Evolutionary conservation across 306 rosid genomes (phyloP).

Genomic region (Quercus engelmannii): DNA sequence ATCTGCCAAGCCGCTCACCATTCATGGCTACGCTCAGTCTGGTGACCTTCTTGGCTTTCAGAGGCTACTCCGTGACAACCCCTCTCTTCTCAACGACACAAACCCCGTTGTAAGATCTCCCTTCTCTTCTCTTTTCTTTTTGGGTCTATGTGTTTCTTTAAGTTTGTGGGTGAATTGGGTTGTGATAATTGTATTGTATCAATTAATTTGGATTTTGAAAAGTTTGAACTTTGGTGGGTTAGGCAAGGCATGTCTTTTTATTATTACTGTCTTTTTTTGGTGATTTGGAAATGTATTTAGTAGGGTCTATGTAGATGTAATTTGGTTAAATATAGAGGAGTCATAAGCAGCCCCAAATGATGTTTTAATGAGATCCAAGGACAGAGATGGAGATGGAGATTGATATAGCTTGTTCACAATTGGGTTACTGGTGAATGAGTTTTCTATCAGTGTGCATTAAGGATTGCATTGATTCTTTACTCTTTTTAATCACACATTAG

Average conservation of each 20-base stretch:
- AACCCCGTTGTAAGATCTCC: slow-evolving; percentile 75
- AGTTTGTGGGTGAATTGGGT: slow-evolving; percentile 14
- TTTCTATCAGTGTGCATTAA: neutral
- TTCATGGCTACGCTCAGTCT: slow-evolving; percentile 68
- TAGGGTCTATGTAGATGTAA: neutral
- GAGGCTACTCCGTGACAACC: slow-evolving; percentile 69
- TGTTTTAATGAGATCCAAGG: neutral
- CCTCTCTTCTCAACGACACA: slow-evolving; percentile 70
- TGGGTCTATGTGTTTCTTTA: neutral
- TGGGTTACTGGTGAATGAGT: neutral
- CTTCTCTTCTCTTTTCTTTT: neutral
- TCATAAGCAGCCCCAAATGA: neutral
- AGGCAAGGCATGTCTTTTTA: neutral
- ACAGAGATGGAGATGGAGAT: neutral
- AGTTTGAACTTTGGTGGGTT: too few relatives aligned
- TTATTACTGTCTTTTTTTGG: neutral
- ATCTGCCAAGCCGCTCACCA: slow-evolving; percentile 67
- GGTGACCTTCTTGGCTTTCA: slow-evolving; percentile 75
- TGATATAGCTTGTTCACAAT: too few relatives aligned
- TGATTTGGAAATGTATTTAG: neutral
- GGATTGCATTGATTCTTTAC: neutral
- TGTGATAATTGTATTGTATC: slow-evolving; percentile 1
- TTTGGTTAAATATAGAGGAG: neutral
- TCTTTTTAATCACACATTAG: neutral
- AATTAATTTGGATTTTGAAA: slow-evolving; percentile 1